Conservation (phyloP, 495 filamentous ascomycete genomes). For the Penicillium longicatenatum region DNA sequence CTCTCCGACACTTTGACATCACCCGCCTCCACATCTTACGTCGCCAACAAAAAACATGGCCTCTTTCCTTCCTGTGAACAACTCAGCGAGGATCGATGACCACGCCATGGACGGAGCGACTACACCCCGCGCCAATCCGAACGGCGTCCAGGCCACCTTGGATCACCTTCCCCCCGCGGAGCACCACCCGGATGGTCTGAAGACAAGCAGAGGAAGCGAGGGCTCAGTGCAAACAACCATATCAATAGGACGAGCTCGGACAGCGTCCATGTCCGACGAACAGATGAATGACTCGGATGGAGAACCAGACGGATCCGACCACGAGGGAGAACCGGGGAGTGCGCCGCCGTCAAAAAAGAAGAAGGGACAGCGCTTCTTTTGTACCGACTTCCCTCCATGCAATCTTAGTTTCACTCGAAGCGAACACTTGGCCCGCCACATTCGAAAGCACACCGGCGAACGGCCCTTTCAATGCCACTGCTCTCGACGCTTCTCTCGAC, state of each 20-base stretch:
- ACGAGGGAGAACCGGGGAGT: constrained; percentile 68
- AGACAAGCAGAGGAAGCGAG: constrained; percentile 17
- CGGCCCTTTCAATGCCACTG: constrained; percentile 98
- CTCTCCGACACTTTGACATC: constrained; percentile 44
- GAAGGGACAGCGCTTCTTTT: constrained; percentile 95
- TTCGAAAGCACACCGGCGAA: constrained; percentile 97
- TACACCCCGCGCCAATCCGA: constrained; percentile 60
- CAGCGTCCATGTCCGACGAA: constrained; percentile 62
- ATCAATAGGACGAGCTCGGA: constrained; percentile 24
- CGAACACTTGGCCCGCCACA: constrained; percentile 93
- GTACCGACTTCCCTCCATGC: constrained; percentile 95
- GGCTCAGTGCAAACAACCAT: constrained; percentile 13
- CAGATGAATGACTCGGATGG: constrained; percentile 78
- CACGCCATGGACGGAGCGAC: constrained; percentile 56
- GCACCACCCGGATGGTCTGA: constrained; percentile 17
- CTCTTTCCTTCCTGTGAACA: constrained; percentile 78
- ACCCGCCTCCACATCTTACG: constrained; percentile 39
- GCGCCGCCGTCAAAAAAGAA: constrained; percentile 82
- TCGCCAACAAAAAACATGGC: constrained; percentile 44
- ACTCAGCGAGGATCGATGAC: constrained; percentile 58
- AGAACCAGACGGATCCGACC: constrained; percentile 74
- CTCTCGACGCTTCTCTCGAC: constrained; percentile 88
- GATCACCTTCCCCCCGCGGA: constrained; percentile 32
- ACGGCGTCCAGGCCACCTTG: constrained; percentile 38
- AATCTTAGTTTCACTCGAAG: constrained; percentile 94